Evolutionary conservation across 73 alveolate species (phyloP).

Genomic region (Paramecium biaurelia): DNA sequence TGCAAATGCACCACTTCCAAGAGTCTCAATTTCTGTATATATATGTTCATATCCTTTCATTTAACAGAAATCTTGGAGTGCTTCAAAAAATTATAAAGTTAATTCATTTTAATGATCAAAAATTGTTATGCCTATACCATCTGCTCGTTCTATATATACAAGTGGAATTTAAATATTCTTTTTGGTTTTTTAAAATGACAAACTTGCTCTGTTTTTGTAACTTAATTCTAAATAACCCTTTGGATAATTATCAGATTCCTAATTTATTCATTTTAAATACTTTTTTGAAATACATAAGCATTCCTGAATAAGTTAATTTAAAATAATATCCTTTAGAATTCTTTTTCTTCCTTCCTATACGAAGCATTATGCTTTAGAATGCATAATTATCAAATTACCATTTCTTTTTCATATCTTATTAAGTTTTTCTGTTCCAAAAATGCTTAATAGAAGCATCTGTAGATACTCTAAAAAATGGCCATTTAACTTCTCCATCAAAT

Average conservation of each 20-base stretch:
- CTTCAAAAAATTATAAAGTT: not conserved
- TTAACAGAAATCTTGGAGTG: not conserved
- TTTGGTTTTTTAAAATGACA: not conserved
- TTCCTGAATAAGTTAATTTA: not conserved
- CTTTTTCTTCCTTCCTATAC: conserved; percentile 47
- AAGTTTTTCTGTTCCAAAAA: conserved; percentile 33
- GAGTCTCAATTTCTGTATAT: not conserved
- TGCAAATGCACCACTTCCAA: conserved; percentile 46
- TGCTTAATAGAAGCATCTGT: not conserved
- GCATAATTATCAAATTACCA: not conserved
- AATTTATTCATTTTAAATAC: not conserved
- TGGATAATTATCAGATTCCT: conserved; percentile 32
- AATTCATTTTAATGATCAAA: conserved; percentile 36
- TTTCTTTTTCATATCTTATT: not conserved
- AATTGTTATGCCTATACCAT: not conserved
- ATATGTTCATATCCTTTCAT: conserved; percentile 7
- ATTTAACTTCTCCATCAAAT: not conserved
- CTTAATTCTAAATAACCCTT: conserved; percentile 30
- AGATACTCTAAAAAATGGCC: conserved; percentile 17
- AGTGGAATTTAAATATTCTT: not conserved
- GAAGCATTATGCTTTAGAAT: not conserved
- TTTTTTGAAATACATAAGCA: conserved; percentile 19
- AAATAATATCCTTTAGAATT: conserved; percentile 12
- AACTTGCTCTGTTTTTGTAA: not conserved
- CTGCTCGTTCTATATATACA: not conserved